Conservation (phyloP, 345 rosid species). For the Excoecaria agallocha region DNA sequence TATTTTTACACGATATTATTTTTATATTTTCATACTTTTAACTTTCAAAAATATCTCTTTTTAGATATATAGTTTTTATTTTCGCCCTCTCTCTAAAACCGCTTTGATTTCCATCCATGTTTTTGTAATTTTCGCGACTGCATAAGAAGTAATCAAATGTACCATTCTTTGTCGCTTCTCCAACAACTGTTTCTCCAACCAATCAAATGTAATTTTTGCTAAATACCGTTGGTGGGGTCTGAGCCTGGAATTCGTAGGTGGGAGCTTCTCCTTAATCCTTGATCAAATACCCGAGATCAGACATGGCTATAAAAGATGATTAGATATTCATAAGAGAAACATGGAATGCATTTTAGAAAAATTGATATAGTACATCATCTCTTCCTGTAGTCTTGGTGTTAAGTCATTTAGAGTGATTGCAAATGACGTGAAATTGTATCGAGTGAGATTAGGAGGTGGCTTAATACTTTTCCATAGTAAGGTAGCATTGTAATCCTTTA, state of each 20-base stretch:
- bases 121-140: too few species aligned
- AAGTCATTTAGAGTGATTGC: slow-evolving; percentile 91
- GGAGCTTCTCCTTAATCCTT: slow-evolving; percentile 91
- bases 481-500: slow-evolving; percentile 55
- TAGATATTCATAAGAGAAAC: slow-evolving; percentile 38
- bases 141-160: slow-evolving; percentile 19
- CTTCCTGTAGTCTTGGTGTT: slow-evolving; percentile 89
- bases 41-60: too few species aligned
- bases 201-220: too few species aligned
- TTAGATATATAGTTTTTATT: too few species aligned
- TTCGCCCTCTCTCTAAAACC: too few species aligned
- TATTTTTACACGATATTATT: too few species aligned
- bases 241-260: slow-evolving; percentile 94
- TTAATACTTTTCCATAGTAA: slow-evolving; percentile 82
- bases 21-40: too few species aligned
- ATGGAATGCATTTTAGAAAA: slow-evolving; percentile 26
- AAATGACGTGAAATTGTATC: slow-evolving; percentile 89
- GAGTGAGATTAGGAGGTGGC: slow-evolving; percentile 71
- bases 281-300: slow-evolving; percentile 63
- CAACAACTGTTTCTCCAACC: too few species aligned
- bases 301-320: slow-evolving; percentile 42
- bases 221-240: slow-evolving; percentile 94
- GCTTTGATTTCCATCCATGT: too few species aligned
- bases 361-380: slow-evolving; percentile 33
- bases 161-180: slow-evolving; percentile 96